Evolutionary conservation across 1,284 basidiomycete species (phyloP), one percentile per base, ranked within the genome.

Genomic region (Ustanciosporium gigantosporum): DNA sequence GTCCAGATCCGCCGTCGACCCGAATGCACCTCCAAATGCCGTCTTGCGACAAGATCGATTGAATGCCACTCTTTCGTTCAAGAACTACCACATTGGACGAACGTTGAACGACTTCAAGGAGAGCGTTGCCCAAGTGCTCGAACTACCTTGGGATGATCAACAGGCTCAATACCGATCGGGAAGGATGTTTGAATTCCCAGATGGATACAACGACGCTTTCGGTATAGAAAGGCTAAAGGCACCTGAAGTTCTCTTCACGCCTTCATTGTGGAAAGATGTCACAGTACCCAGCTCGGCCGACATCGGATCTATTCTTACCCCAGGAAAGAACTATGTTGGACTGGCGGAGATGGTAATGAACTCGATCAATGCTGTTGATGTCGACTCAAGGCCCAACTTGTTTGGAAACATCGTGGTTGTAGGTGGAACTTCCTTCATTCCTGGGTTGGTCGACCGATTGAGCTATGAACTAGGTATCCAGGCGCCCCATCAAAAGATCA

Each of bases 81-180:
- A 83, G 38, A 75, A 79, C 24, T 96, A 90, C 86, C 87, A 88
- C n/a, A 87, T 94, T 79, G 81, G 82, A 37, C 83, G 85, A 41
- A 89, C 96, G 69, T 87, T 95, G 5, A 92, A 97, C 49, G 90
- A 92, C 77, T 94, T 93, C 88, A 86, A 91, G 53, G 92, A 95
- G 78, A 87, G 87, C 58, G 86, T 90, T 29, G 88, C 86, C 14
- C 90, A 89, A 44, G 87, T 95, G 16, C 81, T 89, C 29, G 88
- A 91, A 41, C 85, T 87, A 66, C 87, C 87, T 9, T 94, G 90
- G 89, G 90, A 91, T 70, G 90, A 93, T 41, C 85, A 88, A 87
- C 65, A 70, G 36, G 73, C 73, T 8, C 53, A 61, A 36, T 64
- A 38, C 48, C 49, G 59, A 13, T 45, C 41, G n/a, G 59, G 59